These are phyloP conservation scores for Globisporangium camurandrum DNA, from an alignment of 352 stramenopile species.

Conservation along the genomic window DNA sequence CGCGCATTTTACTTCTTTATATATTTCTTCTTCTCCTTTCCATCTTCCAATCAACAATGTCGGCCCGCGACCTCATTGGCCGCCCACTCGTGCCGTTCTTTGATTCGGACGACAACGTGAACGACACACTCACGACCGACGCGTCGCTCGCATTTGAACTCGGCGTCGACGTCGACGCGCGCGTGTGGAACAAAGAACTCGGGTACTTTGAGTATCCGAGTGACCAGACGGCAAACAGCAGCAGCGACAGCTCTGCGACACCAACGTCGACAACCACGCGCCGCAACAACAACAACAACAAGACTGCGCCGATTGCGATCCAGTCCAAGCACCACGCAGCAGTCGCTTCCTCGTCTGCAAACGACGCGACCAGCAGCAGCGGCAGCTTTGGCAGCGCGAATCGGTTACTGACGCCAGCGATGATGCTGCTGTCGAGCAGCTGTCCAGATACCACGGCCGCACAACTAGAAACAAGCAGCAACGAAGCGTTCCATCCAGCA, in stretches of 20 bases:
- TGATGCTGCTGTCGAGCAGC: slow-evolving; percentile 73
- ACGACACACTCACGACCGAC: slow-evolving; percentile 40
- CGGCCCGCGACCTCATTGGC: slow-evolving; percentile 29
- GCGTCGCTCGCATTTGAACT: slow-evolving; percentile 30
- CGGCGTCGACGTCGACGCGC: slow-evolving; percentile 71
- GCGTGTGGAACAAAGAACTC: slow-evolving; percentile 75
- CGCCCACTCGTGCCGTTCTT: slow-evolving; percentile 75
- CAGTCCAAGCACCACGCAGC: slow-evolving; percentile 10
- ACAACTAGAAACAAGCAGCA: slow-evolving; percentile 1
- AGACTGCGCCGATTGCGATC: slow-evolving; percentile 18
- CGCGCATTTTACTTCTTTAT: background rate
- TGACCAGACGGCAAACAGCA: slow-evolving; percentile 19
- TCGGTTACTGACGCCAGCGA: slow-evolving; percentile 52
- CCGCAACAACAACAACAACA: slow-evolving; percentile 3
- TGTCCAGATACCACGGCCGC: slow-evolving; percentile 27
- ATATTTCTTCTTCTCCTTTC: background rate
- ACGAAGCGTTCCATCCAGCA: background rate
- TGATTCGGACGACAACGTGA: slow-evolving; percentile 68
- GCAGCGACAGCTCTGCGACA: slow-evolving; percentile 1
- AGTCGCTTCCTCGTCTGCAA: too few species aligned
- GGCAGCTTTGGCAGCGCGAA: slow-evolving; percentile 17
- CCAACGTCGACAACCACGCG: slow-evolving; percentile 1
- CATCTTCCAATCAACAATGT: slow-evolving; percentile 1
- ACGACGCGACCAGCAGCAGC: slow-evolving; percentile 4
- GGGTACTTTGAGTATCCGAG: slow-evolving; percentile 81